These are phyloP conservation scores for Ophiostoma tasmaniense DNA, from an alignment of 2,329 filamentous ascomycete genomes.

Conservation along the genomic window DNA sequence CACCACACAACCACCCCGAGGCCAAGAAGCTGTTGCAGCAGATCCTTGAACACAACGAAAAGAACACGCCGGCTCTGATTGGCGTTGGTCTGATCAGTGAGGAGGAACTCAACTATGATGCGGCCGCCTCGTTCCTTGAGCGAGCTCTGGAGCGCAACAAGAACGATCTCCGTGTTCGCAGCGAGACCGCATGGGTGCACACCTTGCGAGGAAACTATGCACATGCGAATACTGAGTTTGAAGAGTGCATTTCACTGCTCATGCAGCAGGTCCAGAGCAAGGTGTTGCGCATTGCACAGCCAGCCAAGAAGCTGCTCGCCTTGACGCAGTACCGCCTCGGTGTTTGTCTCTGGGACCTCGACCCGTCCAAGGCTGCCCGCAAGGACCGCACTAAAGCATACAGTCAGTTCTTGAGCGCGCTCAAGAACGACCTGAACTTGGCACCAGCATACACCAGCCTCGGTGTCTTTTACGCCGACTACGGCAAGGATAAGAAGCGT, in stretches of 20 bases:
- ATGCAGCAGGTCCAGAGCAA: conserved; percentile 45
- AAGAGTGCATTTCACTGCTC: conserved; percentile 58
- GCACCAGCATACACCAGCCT: conserved; percentile 87
- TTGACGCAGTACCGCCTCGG: conserved; percentile 83
- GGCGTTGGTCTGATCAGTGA: conserved; percentile 87
- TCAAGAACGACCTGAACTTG: conserved; percentile 80
- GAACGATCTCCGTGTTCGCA: conserved; percentile 67
- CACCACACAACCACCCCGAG: conserved; percentile 80
- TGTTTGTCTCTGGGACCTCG: conserved; percentile 76
- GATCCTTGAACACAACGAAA: conserved; percentile 66
- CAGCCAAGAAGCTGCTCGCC: conserved; percentile 63
- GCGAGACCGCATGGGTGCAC: conserved; percentile 88
- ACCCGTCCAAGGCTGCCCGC: conserved; percentile 63
- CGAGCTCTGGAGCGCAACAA: conserved; percentile 66
- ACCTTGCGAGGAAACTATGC: conserved; percentile 70
- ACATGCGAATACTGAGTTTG: conserved; percentile 58
- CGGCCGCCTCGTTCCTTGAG: conserved; percentile 72
- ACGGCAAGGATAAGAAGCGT: conserved; percentile 75
- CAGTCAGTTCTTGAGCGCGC: conserved; percentile 67
- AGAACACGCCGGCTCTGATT: conserved; percentile 72
- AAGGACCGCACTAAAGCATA: conserved; percentile 79
- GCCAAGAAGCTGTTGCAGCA: conserved; percentile 78
- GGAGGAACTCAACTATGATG: conserved; percentile 79
- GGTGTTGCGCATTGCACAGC: conserved; percentile 28
- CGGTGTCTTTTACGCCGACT: conserved; percentile 85